Base-by-base conservation (phyloP, 179 eudicot species). In the Pouteria campechiana region DNA sequence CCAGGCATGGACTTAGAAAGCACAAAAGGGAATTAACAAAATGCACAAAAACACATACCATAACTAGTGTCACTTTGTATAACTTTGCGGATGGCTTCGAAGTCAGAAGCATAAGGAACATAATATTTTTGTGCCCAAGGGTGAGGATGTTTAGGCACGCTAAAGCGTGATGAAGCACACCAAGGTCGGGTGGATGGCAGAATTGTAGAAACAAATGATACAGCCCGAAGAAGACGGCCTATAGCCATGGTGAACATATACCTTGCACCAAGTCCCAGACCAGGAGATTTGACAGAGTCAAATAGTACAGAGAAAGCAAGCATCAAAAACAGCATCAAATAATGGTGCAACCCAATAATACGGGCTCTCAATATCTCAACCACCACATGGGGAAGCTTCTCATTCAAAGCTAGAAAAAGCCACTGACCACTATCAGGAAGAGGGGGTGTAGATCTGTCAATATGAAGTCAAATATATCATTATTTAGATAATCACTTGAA, bases 391-490 rank as follows among this genome's bases (percentile, higher is more conserved):
- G 99, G 99, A 27, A 90, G 79, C 48, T 68, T 83, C 73, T 90
- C 99, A 50, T 90, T 90, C 55, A 86, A 40, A 33, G 80, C 80
- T 24, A 90, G 68, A 40, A 90, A 72, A 48, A 90, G 46, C 98
- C 98, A 90, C 53, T 90, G 98, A 19, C 98, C 96, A 34, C 89
- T 81, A 70, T 90, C 98, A 6, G 98, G 98, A 55, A 90, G 96
- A 60, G 98, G 98, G 24, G 62, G 38, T 30, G 94, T 60, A 37
- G 50, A 57, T 59, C 98, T 86, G 85, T 27, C 62, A 67, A 45
- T n/a, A n/a, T n/a, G n/a, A n/a, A n/a, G n/a, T n/a, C n/a, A n/a
- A n/a, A n/a, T n/a, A n/a, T n/a, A n/a, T n/a, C n/a, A n/a, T n/a
- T n/a, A n/a, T n/a, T n/a, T n/a, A n/a, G n/a, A n/a, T n/a, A n/a